Conservation (phyloP, 805 yeast genomes). For the Lachancea dasiensis region DNA sequence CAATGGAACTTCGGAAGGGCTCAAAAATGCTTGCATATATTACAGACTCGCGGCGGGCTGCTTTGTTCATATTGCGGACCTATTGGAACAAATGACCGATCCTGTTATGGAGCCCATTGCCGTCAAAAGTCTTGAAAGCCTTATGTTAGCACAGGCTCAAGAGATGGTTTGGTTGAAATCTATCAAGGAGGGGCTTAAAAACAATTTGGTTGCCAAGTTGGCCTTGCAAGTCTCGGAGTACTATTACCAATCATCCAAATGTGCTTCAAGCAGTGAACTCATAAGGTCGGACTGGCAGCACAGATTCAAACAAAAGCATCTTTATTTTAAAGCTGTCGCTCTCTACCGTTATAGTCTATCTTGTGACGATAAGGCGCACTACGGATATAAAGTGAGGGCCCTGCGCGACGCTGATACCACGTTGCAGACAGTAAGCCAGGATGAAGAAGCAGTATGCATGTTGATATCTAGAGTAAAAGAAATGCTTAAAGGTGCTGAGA, state of each 20-base stretch:
- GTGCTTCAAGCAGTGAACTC: constrained; percentile 43
- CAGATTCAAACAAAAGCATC: constrained; percentile 51
- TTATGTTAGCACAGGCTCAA: constrained; percentile 81
- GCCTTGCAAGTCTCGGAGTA: constrained; percentile 56
- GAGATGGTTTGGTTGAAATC: constrained; percentile 83
- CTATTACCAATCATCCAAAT: constrained; percentile 43
- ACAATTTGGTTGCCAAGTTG: constrained; percentile 56
- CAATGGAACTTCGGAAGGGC: constrained; percentile 42
- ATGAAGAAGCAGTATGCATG: constrained; percentile 33
- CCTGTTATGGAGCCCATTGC: constrained; percentile 42
- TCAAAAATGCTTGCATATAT: constrained; percentile 55
- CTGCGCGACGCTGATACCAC: constrained; percentile 34
- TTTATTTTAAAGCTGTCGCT: constrained; percentile 69
- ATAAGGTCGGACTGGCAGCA: constrained; percentile 59
- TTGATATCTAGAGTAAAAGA: constrained; percentile 41
- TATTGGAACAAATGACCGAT: constrained; percentile 13
- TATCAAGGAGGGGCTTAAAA: constrained; percentile 37
- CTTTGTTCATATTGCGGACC: constrained; percentile 37
- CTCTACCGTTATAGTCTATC: constrained; percentile 53
- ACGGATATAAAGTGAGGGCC: constrained; percentile 66
- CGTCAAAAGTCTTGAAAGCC: constrained; percentile 41
- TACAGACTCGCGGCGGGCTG: constrained; percentile 73
- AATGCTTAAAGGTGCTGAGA: constrained; percentile 50
- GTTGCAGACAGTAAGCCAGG: constrained; percentile 37
- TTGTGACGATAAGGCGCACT: constrained; percentile 33